Evolutionary conservation across 1,139 yeast genomes (phyloP).

Genomic region (Geotrichum fermentans): DNA sequence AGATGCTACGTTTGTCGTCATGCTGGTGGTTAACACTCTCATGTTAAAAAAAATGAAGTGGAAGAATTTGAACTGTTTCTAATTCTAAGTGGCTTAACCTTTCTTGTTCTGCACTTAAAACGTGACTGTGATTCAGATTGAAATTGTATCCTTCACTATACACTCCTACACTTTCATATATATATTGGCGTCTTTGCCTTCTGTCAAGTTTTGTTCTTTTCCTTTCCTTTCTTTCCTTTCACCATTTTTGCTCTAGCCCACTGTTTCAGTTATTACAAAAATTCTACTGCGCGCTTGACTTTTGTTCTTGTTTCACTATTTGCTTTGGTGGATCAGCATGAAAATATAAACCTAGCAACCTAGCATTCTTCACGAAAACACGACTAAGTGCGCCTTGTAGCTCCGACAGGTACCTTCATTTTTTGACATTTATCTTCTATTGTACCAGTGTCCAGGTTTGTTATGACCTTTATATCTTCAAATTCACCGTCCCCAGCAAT

Average conservation of each 20-base stretch:
- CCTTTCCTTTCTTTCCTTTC: conserved; percentile 1
- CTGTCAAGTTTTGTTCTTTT: conserved; percentile 4
- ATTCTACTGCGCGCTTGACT: neutral
- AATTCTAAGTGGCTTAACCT: conserved; percentile 4
- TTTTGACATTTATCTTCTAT: no score
- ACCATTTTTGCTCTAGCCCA: no score
- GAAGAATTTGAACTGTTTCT: conserved; percentile 8
- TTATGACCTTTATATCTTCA: conserved; percentile 9
- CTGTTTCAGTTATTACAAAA: neutral
- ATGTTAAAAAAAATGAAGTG: neutral
- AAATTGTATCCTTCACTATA: neutral
- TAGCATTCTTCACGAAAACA: neutral
- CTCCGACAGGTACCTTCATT: no score
- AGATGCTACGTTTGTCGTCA: neutral
- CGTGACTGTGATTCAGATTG: conserved; percentile 9
- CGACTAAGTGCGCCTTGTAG: no score
- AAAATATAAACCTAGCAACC: neutral
- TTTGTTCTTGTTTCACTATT: neutral
- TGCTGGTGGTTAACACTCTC: neutral
- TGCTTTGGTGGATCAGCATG: conserved; percentile 4
- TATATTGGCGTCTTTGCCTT: conserved; percentile 8
- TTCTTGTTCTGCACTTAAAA: conserved; percentile 1
- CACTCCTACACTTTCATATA: neutral
- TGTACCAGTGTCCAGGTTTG: conserved; percentile 5
- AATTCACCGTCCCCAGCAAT: conserved; percentile 2